A percentile compares a stretch with the other conserved stretches of the same genome.
Conservation (phyloP, 768 basidiomycete genomes). For the Termitomyces titanicus region DNA sequence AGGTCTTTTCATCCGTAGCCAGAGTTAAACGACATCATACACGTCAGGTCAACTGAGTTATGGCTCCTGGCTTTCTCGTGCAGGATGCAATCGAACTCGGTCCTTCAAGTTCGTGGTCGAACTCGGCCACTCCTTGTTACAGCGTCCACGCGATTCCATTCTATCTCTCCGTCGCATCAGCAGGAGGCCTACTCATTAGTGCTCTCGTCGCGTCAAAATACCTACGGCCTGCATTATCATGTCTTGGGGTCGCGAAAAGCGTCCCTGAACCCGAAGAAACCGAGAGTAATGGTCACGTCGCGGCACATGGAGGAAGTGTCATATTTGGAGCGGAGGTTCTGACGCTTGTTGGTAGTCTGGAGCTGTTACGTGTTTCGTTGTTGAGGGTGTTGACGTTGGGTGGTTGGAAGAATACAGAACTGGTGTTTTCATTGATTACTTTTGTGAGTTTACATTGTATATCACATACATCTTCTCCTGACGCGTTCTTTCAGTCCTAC, state of each 20-base stretch:
- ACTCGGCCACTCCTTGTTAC: constrained; percentile 1
- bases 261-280: not conserved
- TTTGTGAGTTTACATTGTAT: not conserved
- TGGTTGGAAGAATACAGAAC: not conserved
- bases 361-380: constrained; percentile 9
- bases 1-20: not conserved
- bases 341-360: constrained; percentile 10
- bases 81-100: not conserved
- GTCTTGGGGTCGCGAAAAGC: not conserved
- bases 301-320: constrained; percentile 12
- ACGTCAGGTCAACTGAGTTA: not conserved
- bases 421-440: not conserved
- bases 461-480: not conserved
- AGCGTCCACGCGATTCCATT: constrained; percentile 8
- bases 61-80: not conserved
- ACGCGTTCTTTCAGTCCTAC: constrained; percentile 2
- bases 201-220: not conserved
- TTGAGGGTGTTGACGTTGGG: not conserved
- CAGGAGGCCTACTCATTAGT: not conserved
- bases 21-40: too few relatives aligned
- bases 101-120: not conserved
- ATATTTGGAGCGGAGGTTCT: constrained; percentile 8
- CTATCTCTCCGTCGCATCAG: constrained; percentile 9
- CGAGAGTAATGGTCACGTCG: not conserved
- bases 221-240: not conserved